Base-by-base conservation (phyloP, 2,329 filamentous ascomycete genomes). In the Apiospora pterosperma region DNA sequence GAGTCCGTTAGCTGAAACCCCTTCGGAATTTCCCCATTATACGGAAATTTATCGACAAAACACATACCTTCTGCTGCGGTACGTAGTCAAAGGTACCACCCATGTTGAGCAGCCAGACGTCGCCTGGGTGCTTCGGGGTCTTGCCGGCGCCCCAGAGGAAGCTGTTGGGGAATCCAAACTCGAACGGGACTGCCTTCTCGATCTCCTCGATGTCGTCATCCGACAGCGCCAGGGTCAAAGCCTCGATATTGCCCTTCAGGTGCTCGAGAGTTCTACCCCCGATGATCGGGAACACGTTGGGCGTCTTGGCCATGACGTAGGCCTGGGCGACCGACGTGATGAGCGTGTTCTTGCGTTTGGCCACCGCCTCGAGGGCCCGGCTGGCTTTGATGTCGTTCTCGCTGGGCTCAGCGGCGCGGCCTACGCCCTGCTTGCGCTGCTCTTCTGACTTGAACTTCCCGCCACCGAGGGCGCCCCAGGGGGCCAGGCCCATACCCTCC, bases 401-500 rank as follows among this genome's bases (percentile, higher is more conserved):
- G 1, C 79, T 81, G 21, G 84, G 81, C 42, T 79, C 68, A 8
- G 70, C 68, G 39, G 76, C 69, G 3, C 73, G 71, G 4, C 70
- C 72, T 23, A 80, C 81, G 7, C 73, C 76, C 64, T 86, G 82
- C 0, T 83, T 78, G 36, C 85, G 80, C 66, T 85, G 73, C 44
- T 67, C 61, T 66, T 77, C 67, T 52, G 78, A 77, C 73, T 84
- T 80, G 74, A 85, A 82, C 63, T 78, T 77, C 44, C 85, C 85
- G 76, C 76, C 81, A 21, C 85, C 85, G 6, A 88, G 76, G 0
- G 82, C 84, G 61, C 85, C 87, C 86, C 86, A 91, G 1, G 86
- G 85, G 0, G 81, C 81, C 7, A 89, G 73, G 0, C 80, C 76
- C 86, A 90, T 90, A 38, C 88, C 88, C 70, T 90, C 86, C 36